Evolutionary conservation across 352 stramenopile genomes (phyloP).

Genomic region (Phytophthora citrophthora): DNA sequence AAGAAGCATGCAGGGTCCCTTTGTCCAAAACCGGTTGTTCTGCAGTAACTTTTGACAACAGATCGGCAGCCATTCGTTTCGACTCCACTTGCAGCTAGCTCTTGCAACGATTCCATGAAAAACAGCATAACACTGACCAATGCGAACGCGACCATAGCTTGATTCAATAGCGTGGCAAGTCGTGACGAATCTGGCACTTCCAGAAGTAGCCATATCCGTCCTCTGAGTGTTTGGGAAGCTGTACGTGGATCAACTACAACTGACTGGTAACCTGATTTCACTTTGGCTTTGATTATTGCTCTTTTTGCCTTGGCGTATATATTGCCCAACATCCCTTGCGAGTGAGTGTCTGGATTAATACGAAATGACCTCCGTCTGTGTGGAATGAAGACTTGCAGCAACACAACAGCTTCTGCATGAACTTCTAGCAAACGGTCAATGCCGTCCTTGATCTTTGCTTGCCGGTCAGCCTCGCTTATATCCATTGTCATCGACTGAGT

Average conservation of each 20-base stretch:
- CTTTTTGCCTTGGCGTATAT: constrained; percentile 52
- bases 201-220: constrained; percentile 60
- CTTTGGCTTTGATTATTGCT: constrained; percentile 39
- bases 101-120: constrained; percentile 72
- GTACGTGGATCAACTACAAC: constrained; percentile 16
- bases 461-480: constrained; percentile 37
- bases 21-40: constrained; percentile 27
- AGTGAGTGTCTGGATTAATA: not conserved
- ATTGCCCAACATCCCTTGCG: constrained; percentile 46
- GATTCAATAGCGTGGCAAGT: constrained; percentile 55
- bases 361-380: constrained; percentile 43
- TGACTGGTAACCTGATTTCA: constrained; percentile 21
- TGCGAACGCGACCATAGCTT: constrained; percentile 56
- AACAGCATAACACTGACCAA: constrained; percentile 76
- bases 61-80: constrained; percentile 47
- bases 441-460: constrained; percentile 57
- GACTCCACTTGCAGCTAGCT: constrained; percentile 57
- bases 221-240: constrained; percentile 41
- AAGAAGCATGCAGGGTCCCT: constrained; percentile 62
- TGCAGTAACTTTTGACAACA: constrained; percentile 67
- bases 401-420: constrained; percentile 40
- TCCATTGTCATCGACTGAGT: constrained; percentile 27
- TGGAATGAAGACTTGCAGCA: constrained; percentile 62
- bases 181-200: constrained; percentile 71
- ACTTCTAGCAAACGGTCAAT: constrained; percentile 44